These are phyloP conservation scores for Rhamnella rubrinervis DNA, from an alignment of 331 rosid genomes.

Conservation along the genomic window DNA sequence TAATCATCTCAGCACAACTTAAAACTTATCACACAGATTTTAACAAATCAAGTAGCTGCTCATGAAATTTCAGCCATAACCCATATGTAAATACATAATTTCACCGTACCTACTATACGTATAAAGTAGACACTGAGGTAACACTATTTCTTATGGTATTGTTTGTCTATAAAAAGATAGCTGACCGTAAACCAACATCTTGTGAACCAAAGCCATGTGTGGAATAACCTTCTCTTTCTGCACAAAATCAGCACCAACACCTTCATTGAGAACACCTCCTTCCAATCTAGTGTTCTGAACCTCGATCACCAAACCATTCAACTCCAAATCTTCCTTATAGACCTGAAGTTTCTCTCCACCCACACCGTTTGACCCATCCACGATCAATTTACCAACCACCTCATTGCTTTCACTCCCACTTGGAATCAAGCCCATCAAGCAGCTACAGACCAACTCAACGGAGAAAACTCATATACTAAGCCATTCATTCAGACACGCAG, in stretches of 20 bases:
- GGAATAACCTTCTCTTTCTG: too few relatives aligned
- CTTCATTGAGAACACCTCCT: slow-evolving; percentile 83
- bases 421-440: slow-evolving; percentile 74
- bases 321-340: slow-evolving; percentile 51
- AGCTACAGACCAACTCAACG: slow-evolving; percentile 68
- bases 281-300: slow-evolving; percentile 65
- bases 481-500: slow-evolving; percentile 4
- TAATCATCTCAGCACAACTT: too few relatives aligned
- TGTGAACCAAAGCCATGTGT: slow-evolving; percentile 63
- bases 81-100: not conserved
- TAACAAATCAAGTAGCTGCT: not conserved
- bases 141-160: not conserved
- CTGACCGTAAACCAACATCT: slow-evolving; percentile 76
- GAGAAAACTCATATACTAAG: slow-evolving; percentile 26
- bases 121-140: too few relatives aligned
- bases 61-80: not conserved
- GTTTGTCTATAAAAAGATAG: slow-evolving; percentile 9
- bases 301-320: slow-evolving; percentile 60
- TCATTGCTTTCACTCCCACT: slow-evolving; percentile 29
- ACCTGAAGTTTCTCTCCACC: slow-evolving; percentile 77
- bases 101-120: not conserved
- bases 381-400: slow-evolving; percentile 47
- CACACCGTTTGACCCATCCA: slow-evolving; percentile 94
- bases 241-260: slow-evolving; percentile 93
- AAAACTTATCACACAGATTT: not conserved